These are phyloP conservation scores for Cydonia oblonga DNA, from an alignment of 331 rosid genomes.

Conservation along the genomic window DNA sequence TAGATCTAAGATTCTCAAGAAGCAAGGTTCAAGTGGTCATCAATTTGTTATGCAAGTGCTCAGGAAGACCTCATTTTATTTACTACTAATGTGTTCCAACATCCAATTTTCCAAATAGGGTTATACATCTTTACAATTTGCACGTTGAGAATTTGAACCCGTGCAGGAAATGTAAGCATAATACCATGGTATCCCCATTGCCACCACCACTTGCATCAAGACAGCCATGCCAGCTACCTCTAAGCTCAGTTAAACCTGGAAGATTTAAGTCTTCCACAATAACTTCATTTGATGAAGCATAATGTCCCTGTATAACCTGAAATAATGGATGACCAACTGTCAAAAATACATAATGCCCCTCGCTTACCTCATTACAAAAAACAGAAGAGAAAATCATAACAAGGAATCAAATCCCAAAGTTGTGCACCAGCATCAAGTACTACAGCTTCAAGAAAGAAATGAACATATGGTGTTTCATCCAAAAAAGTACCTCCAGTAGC, in stretches of 20 bases:
- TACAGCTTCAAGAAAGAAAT: slow-evolving; percentile 10
- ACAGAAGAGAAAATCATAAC: background rate
- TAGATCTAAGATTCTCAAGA: background rate
- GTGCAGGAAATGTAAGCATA: background rate
- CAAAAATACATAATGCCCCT: background rate
- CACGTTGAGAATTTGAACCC: background rate
- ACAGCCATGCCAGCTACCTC: slow-evolving; percentile 86
- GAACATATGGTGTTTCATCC: slow-evolving; percentile 2
- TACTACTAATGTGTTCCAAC: background rate
- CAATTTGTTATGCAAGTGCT: background rate
- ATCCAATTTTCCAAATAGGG: background rate
- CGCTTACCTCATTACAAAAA: background rate
- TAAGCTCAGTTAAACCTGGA: slow-evolving; percentile 78
- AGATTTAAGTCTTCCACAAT: slow-evolving; percentile 63
- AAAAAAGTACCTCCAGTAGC: slow-evolving; percentile 60
- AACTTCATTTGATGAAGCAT: slow-evolving; percentile 40
- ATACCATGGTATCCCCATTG: slow-evolving; percentile 89
- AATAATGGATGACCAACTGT: slow-evolving; percentile 7
- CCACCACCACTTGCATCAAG: slow-evolving; percentile 96
- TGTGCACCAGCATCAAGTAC: background rate
- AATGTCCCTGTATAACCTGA: slow-evolving; percentile 58
- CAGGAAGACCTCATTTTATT: background rate
- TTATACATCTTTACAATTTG: background rate
- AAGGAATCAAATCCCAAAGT: background rate
- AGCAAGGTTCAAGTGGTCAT: background rate